Conservation (phyloP, 495 filamentous ascomycete genomes). For the Trichocladium uniseriatum region DNA sequence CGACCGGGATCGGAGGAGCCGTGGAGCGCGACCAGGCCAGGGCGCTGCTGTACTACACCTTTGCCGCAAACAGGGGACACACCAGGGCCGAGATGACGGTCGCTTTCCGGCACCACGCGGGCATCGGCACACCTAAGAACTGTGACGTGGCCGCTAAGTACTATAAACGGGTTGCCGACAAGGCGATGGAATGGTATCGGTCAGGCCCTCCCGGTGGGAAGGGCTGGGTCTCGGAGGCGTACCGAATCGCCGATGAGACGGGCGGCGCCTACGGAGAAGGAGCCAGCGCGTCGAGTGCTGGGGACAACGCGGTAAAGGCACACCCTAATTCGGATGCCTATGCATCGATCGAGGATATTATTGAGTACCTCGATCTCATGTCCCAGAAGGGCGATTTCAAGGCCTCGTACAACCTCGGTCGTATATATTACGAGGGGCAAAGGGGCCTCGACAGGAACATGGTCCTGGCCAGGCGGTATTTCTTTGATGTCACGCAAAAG, state of each 20-base stretch:
- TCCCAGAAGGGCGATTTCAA: constrained; percentile 89
- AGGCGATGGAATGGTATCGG: constrained; percentile 74
- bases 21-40: constrained; percentile 87
- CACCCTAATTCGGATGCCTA: constrained; percentile 61
- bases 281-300: constrained; percentile 82
- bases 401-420: constrained; percentile 79
- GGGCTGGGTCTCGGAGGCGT: constrained; percentile 61
- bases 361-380: constrained; percentile 92
- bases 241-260: constrained; percentile 74
- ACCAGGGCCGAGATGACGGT: constrained; percentile 88
- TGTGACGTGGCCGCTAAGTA: constrained; percentile 79
- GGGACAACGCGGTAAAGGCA: constrained; percentile 68
- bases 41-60: constrained; percentile 87
- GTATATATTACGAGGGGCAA: constrained; percentile 84
- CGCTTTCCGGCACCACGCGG: constrained; percentile 75
- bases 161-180: constrained; percentile 91
- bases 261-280: constrained; percentile 94
- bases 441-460: constrained; percentile 65
- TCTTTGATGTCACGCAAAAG: constrained; percentile 67
- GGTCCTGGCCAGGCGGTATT: constrained; percentile 67
- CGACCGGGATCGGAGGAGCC: constrained; percentile 75
- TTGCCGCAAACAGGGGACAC: constrained; percentile 77
- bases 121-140: constrained; percentile 74
- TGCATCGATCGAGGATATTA: constrained; percentile 80
- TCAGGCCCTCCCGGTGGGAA: constrained; percentile 88